Percentiles rank a stretch among this genome's conserved stretches.
Evolutionary conservation across 2,329 filamentous ascomycete species (phyloP).

Genomic region (Simplicillium aogashimaense): DNA sequence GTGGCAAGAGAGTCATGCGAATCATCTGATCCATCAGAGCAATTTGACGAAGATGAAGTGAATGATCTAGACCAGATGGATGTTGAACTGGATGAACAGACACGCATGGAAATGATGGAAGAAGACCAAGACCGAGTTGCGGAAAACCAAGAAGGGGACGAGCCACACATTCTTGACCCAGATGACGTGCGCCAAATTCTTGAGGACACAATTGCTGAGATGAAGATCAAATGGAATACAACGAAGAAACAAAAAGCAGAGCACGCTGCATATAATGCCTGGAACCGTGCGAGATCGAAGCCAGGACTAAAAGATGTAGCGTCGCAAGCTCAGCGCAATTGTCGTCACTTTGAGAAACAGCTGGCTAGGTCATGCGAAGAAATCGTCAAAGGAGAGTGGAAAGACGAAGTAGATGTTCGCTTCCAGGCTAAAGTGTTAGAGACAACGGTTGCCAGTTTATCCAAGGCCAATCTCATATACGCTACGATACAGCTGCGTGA

Average conservation of each 20-base stretch:
- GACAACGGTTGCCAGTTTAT: slow-evolving; percentile 50
- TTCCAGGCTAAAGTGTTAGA: slow-evolving; percentile 52
- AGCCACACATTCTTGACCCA: not conserved
- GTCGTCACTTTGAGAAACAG: slow-evolving; percentile 44
- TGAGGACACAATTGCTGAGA: slow-evolving; percentile 38
- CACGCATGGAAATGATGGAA: slow-evolving; percentile 50
- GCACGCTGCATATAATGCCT: slow-evolving; percentile 48
- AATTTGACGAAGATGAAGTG: no score
- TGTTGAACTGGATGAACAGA: slow-evolving; percentile 37
- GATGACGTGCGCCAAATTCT: slow-evolving; percentile 38
- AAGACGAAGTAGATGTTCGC: slow-evolving; percentile 38
- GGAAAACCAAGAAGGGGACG: not conserved
- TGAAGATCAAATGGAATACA: slow-evolving; percentile 46
- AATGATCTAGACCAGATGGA: slow-evolving; percentile 29
- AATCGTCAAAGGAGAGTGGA: slow-evolving; percentile 44
- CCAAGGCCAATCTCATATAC: slow-evolving; percentile 21
- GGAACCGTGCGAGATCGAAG: slow-evolving; percentile 40
- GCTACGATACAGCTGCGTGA: slow-evolving; percentile 9
- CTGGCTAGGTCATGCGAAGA: slow-evolving; percentile 13
- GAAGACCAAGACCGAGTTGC: slow-evolving; percentile 30
- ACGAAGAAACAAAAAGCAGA: slow-evolving; percentile 45
- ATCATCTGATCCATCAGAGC: no score
- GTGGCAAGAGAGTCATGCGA: no score
- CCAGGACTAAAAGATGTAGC: slow-evolving; percentile 24
- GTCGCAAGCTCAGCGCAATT: slow-evolving; percentile 28